phyloP scores from a whole-genome alignment of 179 eudicot genomes.

The Beta lomatogona region DNA sequence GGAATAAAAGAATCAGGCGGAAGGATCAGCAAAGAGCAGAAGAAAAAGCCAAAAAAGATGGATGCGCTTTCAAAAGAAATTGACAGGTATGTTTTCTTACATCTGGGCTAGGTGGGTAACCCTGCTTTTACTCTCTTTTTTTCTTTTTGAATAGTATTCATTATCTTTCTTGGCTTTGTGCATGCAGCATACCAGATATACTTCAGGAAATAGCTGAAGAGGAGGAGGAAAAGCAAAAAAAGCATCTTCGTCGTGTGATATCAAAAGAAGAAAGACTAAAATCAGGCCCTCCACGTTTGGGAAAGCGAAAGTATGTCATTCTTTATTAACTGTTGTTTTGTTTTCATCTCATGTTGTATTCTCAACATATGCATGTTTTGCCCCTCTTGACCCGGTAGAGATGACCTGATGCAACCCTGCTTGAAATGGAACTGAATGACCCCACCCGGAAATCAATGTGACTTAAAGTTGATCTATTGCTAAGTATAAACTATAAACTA shows the following conservation, averaged over 20 bases:
- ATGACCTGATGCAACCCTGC: neutral
- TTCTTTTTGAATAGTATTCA: neutral
- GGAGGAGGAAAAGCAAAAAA: constrained; percentile 75
- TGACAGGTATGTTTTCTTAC: constrained; percentile 52
- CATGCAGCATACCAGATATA: constrained; percentile 70
- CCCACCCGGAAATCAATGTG: neutral
- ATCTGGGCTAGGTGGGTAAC: neutral
- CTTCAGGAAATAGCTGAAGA: constrained; percentile 77
- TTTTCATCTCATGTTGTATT: neutral
- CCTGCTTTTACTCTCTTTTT: neutral
- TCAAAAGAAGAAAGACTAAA: constrained; percentile 81
- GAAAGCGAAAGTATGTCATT: constrained; percentile 76
- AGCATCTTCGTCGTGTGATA: constrained; percentile 61
- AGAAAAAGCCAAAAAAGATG: constrained; percentile 57
- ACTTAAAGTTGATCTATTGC: neutral
- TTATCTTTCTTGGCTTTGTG: constrained; percentile 24
- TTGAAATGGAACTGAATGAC: neutral
- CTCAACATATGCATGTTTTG: neutral
- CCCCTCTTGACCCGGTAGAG: neutral
- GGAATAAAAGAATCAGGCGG: constrained; percentile 65
- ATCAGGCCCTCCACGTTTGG: constrained; percentile 79
- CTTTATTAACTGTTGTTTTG: neutral
- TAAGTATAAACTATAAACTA: neutral
- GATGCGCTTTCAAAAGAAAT: constrained; percentile 69
- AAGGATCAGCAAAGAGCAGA: constrained; percentile 63